phyloP scores from a whole-genome alignment of 2,329 filamentous ascomycete genomes.

The Ophiostoma tasmaniense region DNA sequence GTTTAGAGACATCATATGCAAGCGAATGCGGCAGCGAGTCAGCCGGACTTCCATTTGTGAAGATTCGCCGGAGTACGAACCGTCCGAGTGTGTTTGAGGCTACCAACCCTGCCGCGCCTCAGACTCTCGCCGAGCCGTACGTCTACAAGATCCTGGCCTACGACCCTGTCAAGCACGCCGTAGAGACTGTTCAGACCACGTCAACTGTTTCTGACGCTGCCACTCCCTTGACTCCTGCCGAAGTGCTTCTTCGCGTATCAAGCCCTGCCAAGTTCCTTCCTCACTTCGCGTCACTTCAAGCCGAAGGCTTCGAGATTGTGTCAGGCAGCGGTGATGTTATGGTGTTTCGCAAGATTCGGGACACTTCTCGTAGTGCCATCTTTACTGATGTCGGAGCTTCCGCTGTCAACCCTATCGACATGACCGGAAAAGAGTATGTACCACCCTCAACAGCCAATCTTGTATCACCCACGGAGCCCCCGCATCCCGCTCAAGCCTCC shows the following conservation, averaged over 20 bases:
- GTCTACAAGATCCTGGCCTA: conserved; percentile 61
- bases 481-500: conserved; percentile 22
- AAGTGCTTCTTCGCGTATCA: conserved; percentile 51
- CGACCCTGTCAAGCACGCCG: conserved; percentile 47
- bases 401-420: conserved; percentile 50
- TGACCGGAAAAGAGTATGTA: conserved; percentile 36
- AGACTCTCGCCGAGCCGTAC: conserved; percentile 9
- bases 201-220: conserved; percentile 43
- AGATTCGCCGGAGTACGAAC: conserved; percentile 18
- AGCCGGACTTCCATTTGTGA: conserved; percentile 31
- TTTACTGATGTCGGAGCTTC: conserved; percentile 14
- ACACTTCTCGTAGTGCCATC: neutral
- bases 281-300: conserved; percentile 49
- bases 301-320: conserved; percentile 58
- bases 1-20: conserved; percentile 39
- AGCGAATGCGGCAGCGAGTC: conserved; percentile 34
- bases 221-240: conserved; percentile 47
- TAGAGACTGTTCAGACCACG: conserved; percentile 53
- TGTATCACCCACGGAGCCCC: conserved; percentile 51
- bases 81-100: neutral
- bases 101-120: neutral
- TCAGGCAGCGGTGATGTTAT: conserved; percentile 55
- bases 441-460: conserved; percentile 46
- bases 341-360: conserved; percentile 54
- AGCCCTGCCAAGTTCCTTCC: conserved; percentile 58